phyloP scores from a whole-genome alignment of 352 stramenopile genomes.

The Phytophthora boehmeriae region DNA sequence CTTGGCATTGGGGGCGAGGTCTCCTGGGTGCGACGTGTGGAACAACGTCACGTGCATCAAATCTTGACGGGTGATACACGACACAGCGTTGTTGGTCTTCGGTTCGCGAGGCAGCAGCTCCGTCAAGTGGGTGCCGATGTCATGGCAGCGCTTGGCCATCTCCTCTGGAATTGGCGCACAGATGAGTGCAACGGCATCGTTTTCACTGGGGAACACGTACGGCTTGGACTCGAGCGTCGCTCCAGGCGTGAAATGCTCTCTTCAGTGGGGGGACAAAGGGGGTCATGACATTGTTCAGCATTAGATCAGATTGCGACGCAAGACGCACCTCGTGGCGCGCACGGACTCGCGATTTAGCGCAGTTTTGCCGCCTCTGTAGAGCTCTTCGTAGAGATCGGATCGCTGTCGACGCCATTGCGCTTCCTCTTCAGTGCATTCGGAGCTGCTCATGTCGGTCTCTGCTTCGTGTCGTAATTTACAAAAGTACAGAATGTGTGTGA shows the following conservation, averaged over 20 bases:
- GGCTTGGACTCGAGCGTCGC: slow-evolving; percentile 49
- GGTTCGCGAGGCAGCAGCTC: slow-evolving; percentile 44
- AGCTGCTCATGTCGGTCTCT: slow-evolving; percentile 17
- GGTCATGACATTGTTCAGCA: neutral
- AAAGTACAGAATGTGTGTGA: neutral
- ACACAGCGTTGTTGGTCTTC: slow-evolving; percentile 36
- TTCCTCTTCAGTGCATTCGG: slow-evolving; percentile 38
- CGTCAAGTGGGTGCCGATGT: slow-evolving; percentile 49
- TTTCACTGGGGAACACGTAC: slow-evolving; percentile 50
- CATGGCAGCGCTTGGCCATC: slow-evolving; percentile 45
- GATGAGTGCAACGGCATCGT: slow-evolving; percentile 56
- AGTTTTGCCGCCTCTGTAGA: slow-evolving; percentile 42
- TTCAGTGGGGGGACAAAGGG: slow-evolving; percentile 6
- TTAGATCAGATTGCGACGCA: neutral
- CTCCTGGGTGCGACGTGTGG: slow-evolving; percentile 75
- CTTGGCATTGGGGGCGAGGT: slow-evolving; percentile 50
- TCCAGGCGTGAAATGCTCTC: slow-evolving; percentile 41
- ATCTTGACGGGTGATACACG: slow-evolving; percentile 66
- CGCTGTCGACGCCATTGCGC: slow-evolving; percentile 41
- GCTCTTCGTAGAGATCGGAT: slow-evolving; percentile 44
- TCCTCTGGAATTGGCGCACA: slow-evolving; percentile 45
- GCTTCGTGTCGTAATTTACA: too few species aligned
- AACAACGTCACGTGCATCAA: slow-evolving; percentile 85
- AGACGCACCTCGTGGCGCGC: slow-evolving; percentile 39
- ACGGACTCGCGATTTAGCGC: slow-evolving; percentile 43